Conservation (phyloP, 1,139 yeast genomes). For the Candida sp. region DNA sequence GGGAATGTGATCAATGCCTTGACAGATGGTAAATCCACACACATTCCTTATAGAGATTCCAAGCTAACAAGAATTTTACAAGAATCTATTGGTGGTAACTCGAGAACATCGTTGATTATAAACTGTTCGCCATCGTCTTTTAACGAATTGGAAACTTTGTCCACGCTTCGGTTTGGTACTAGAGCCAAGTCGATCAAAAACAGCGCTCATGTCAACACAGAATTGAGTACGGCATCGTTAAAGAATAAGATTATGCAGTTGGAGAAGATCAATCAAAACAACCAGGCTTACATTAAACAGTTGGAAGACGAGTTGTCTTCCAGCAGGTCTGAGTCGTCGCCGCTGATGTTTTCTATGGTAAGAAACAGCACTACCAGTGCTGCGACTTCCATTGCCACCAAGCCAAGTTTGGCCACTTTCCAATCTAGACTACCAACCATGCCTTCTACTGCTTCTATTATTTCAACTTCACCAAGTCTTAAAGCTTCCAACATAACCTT, state of each 20-base stretch:
- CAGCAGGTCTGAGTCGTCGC: constrained; percentile 4
- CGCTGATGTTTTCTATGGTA: constrained; percentile 7
- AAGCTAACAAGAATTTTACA: constrained; percentile 79
- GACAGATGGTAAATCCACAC: constrained; percentile 69
- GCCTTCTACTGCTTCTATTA: constrained; percentile 2
- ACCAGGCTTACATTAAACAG: constrained; percentile 44
- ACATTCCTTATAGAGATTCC: constrained; percentile 83
- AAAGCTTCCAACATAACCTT: neutral
- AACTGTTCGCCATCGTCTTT: constrained; percentile 74
- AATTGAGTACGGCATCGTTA: constrained; percentile 61
- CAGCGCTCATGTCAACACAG: constrained; percentile 70
- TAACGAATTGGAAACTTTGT: constrained; percentile 72
- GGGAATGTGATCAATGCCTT: constrained; percentile 85
- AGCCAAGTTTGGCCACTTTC: constrained; percentile 3
- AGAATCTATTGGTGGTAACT: constrained; percentile 88
- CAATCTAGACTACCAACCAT: constrained; percentile 10
- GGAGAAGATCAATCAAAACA: constrained; percentile 50
- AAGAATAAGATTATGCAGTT: constrained; percentile 53
- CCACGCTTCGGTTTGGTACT: constrained; percentile 81
- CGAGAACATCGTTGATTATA: constrained; percentile 78
- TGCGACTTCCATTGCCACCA: constrained; percentile 6
- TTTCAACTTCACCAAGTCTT: constrained; percentile 3
- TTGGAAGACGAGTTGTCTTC: constrained; percentile 49
- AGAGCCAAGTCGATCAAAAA: constrained; percentile 78
- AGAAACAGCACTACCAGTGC: constrained; percentile 5